Evolutionary conservation across 1,139 yeast species (phyloP), one percentile per base, ranked within the genome.

Genomic region (Petasospora fabianii): DNA sequence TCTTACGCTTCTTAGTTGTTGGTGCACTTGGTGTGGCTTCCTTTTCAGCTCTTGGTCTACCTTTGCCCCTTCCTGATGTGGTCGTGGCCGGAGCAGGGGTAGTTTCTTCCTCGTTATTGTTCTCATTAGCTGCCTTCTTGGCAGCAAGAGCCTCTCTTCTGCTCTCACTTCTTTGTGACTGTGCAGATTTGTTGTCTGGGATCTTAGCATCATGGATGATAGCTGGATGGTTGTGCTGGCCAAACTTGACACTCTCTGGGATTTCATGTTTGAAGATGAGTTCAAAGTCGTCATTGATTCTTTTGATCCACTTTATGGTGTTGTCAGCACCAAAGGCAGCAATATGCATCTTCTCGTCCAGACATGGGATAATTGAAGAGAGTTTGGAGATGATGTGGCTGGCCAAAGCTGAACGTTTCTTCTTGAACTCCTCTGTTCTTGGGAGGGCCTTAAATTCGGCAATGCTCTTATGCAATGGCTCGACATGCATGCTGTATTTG

Each of bases 341-440:
- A 27, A 92, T 97, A 59, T 92, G 97, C 95, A 92, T 88, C 63
- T 92, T 92, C 59, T 92, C 97, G 58, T 92, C 98, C 44, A 92
- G 66, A 50, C 96, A 87, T 0, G 97, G 97, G 67, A 92, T 80
- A 38, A 92, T 71, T 45, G 85, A 96, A 50, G 73, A 76, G 43
- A 81, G 65, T 40, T 69, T 62, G 38, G 65, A 62, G 41, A 73
- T 69, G 36, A 78, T 74, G 19, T 48, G 49, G 16, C 36, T 36
- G 31, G 43, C 55, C 38, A 30, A 42, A 26, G 16, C 45, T 27
- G 37, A 33, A 39, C 52, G 44, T 14, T 36, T 13, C 13, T 30
- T 38, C 19, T 36, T 42, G 19, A 32, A 24, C 18, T 32, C 41
- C 3, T 44, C 39, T 1, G 27, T 34, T 29, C 30, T 41, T 5